Percentiles rank a stretch among this genome's conserved stretches.
phyloP scores from a whole-genome alignment of 2,329 filamentous ascomycete genomes.

The Escovopsis sp. region DNA sequence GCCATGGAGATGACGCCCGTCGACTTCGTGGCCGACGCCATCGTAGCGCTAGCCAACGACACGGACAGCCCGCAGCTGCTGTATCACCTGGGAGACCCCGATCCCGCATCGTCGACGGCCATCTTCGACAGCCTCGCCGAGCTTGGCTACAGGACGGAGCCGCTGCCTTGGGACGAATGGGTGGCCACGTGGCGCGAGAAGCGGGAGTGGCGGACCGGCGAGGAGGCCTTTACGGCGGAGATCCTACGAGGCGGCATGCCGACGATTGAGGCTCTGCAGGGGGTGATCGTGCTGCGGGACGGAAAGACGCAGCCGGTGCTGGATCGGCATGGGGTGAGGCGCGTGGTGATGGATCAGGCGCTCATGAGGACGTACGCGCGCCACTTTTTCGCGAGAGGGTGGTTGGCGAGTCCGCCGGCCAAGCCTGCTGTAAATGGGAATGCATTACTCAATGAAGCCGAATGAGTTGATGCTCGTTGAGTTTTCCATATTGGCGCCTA shows the following conservation, averaged over 20 bases:
- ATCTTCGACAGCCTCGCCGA: constrained; percentile 50
- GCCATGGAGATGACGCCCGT: constrained; percentile 73
- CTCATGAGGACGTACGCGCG: constrained; percentile 67
- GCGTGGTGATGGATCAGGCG: constrained; percentile 53
- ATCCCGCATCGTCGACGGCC: constrained; percentile 48
- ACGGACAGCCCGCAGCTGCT: constrained; percentile 46
- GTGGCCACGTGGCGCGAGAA: constrained; percentile 58
- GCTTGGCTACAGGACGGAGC: constrained; percentile 57
- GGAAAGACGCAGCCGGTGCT: constrained; percentile 49
- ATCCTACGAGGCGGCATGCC: constrained; percentile 74
- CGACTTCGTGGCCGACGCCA: constrained; percentile 64
- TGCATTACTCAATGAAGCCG: too few relatives aligned
- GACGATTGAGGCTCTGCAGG: constrained; percentile 52
- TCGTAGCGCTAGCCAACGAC: constrained; percentile 54
- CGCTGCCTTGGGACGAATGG: constrained; percentile 59
- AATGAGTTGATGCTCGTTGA: too few relatives aligned
- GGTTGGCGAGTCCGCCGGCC: constrained; percentile 50
- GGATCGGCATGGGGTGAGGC: constrained; percentile 35
- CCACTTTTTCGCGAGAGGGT: constrained; percentile 68
- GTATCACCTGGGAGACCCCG: constrained; percentile 62
- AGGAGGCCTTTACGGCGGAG: constrained; percentile 62
- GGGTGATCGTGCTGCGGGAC: constrained; percentile 61
- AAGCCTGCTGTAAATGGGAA: too few relatives aligned
- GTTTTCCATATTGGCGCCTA: too few relatives aligned
- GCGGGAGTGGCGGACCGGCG: constrained; percentile 49